Evolutionary conservation across 2,329 filamentous ascomycete species (phyloP), one percentile per base, ranked within the genome.

Genomic region (Cladophialophora psammophila): DNA sequence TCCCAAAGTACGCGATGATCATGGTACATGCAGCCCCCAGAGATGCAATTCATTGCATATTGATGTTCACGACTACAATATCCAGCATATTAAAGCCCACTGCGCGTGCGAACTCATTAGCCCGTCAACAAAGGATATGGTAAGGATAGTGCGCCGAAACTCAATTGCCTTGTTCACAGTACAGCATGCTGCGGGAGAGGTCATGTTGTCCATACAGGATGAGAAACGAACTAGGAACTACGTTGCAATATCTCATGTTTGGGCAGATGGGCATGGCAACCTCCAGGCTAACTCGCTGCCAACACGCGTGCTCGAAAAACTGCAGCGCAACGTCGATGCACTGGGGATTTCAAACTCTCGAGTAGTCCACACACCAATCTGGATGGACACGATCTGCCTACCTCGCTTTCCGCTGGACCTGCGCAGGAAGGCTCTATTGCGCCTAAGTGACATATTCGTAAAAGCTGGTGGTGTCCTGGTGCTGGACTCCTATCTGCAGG

Each of bases 311-410:
- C 60, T 73, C 15, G 67, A 66, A n/a, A 61, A 57, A 26, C n/a
- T 72, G 9, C 64, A 42, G 15, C 66, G 32, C n/a, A 20, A 32
- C 6, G 52, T 55, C 20, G 34, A 55, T 32, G 15, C 31, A 9
- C n/a, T 55, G 66, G 69, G 32, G 26, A 65, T 15, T 62, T 56
- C 5, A 63, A 61, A 5, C 13, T 34, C 1, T 61, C 63, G 4
- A 50, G 65, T 54, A 56, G 64, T 1, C 32, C 18, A 63, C 15
- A 58, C 66, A 15, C 67, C 67, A 4, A 71, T 72, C 56, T 73
- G 72, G 71, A 69, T 73, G 57, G 72, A 73, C 42, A 72, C 72
- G 7, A 31, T 73, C 26, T 72, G 71, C 68, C 59, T 73, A 26
- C 72, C 72, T 2, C 63, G 59, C 1, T 15, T 26, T 1, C 48